Base-by-base conservation (phyloP, 805 yeast species). In the Yamadazyma phyllophila region DNA sequence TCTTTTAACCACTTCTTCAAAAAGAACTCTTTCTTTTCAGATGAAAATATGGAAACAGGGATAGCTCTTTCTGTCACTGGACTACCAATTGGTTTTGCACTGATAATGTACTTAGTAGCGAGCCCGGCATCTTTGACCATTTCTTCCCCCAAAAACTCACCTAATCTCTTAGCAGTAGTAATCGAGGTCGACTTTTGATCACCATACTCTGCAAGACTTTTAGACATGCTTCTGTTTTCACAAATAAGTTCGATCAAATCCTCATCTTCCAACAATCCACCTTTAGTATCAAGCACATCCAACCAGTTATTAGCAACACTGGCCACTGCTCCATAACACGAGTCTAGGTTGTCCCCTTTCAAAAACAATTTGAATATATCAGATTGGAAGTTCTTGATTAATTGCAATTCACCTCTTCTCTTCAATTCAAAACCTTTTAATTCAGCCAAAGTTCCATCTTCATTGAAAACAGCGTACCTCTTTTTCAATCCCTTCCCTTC, bases 401-500 rank as follows among this genome's bases (percentile, higher is more conserved):
- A 69, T 56, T 90, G 92, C 50, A 94, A 73, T 62, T 94, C 99
- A 57, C 99, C 99, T 65, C 99, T 81, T 68, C 99, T 80, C 60
- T 94, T 94, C 65, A 94, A 72, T 66, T 94, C 99, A 59, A 94
- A 94, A 6, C 99, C 99, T 63, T 94, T 94, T 57, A 94, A 73
- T 65, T 94, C 99, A 0, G 98, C 99, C 32, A 94, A 63, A 0
- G 96, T 73, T 1, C 98, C 98, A 63, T 95, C 97, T 46, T 85
- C 81, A 61, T 94, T 94, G 69, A 94, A 94, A 4, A 94, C 99
- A 1, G 99, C 99, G 59, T 94, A 94, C 57, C 99, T 78, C 58
- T 94, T 94, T 63, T 94, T 94, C 59, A 94, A 75, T 53, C 97
- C 97, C 65, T 91, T 91, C 38, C 96, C 98, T 73, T 95, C 98